Evolutionary conservation across 768 basidiomycete genomes (phyloP).

Genomic region (Tephrocybe sp.): DNA sequence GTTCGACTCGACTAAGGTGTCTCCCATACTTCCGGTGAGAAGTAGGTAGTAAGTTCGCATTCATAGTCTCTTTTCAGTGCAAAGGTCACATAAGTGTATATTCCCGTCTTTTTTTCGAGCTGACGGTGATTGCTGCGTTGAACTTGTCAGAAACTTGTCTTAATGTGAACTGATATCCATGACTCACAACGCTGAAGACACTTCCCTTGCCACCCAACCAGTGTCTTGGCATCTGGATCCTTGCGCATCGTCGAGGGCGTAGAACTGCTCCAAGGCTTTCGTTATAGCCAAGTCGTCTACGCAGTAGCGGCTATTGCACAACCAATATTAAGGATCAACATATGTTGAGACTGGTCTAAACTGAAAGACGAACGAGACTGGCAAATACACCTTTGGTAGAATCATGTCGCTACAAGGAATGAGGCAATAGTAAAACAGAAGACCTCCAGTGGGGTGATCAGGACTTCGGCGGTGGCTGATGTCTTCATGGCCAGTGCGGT

Average conservation of each 20-base stretch:
- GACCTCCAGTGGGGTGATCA: constrained; percentile 24
- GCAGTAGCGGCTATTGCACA: constrained; percentile 24
- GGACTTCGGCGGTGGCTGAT: constrained; percentile 9
- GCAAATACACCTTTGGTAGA: constrained; percentile 29
- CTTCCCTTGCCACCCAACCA: constrained; percentile 27
- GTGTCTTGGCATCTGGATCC: constrained; percentile 13
- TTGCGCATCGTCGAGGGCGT: constrained; percentile 13
- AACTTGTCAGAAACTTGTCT: neutral
- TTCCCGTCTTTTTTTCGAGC: constrained; percentile 21
- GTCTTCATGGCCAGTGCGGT: constrained; percentile 3
- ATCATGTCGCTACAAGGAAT: constrained; percentile 24
- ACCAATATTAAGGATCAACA: neutral
- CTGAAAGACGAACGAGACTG: constrained; percentile 24
- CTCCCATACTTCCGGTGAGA: constrained; percentile 29
- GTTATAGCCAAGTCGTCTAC: constrained; percentile 22
- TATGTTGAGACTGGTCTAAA: neutral
- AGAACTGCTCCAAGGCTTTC: constrained; percentile 26
- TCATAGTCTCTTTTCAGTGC: constrained; percentile 25
- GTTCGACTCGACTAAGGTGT: neutral
- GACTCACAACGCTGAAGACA: constrained; percentile 25
- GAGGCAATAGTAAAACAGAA: constrained; percentile 29
- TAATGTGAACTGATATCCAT: neutral
- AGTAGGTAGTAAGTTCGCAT: constrained; percentile 32
- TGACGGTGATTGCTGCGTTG: constrained; percentile 22
- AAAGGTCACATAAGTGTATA: constrained; percentile 30